Conservation (phyloP, 75 land plant genomes). For the Cunninghamia lanceolata region DNA sequence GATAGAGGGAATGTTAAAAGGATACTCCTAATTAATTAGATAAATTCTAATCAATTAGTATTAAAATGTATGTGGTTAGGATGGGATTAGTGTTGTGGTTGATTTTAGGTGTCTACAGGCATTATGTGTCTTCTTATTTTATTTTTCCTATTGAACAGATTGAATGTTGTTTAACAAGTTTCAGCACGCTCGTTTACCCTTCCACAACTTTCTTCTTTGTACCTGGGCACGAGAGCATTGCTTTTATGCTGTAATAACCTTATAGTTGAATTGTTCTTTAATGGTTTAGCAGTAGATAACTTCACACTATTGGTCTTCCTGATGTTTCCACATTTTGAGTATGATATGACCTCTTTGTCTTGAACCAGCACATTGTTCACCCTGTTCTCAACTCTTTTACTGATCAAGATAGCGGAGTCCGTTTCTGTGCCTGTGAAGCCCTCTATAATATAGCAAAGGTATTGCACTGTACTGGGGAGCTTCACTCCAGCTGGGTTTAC, state of each 20-base stretch:
- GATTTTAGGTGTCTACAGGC: too few relatives aligned
- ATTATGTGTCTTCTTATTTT: background rate
- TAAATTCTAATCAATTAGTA: too few relatives aligned
- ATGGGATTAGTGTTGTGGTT: too few relatives aligned
- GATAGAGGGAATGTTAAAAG: too few relatives aligned
- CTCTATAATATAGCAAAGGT: slow-evolving; percentile 99
- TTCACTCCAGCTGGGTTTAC: background rate
- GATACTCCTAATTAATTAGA: too few relatives aligned
- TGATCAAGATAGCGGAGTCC: slow-evolving; percentile 96
- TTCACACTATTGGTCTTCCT: background rate
- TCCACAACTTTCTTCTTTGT: background rate
- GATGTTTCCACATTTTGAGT: background rate
- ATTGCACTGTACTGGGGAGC: slow-evolving; percentile 4
- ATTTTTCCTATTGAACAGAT: background rate
- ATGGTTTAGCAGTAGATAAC: background rate
- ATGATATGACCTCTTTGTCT: background rate
- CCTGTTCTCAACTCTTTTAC: slow-evolving; percentile 89
- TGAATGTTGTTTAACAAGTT: background rate
- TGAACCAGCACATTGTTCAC: slow-evolving; percentile 83
- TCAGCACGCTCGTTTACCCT: background rate
- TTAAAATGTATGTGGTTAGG: too few relatives aligned
- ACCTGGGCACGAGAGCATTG: background rate
- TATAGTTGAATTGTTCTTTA: background rate
- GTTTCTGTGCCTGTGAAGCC: slow-evolving; percentile 99
- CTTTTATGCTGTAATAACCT: background rate